phyloP scores from a whole-genome alignment of 176 grass and related monocot species.

The Bonia amplexicaulis region DNA sequence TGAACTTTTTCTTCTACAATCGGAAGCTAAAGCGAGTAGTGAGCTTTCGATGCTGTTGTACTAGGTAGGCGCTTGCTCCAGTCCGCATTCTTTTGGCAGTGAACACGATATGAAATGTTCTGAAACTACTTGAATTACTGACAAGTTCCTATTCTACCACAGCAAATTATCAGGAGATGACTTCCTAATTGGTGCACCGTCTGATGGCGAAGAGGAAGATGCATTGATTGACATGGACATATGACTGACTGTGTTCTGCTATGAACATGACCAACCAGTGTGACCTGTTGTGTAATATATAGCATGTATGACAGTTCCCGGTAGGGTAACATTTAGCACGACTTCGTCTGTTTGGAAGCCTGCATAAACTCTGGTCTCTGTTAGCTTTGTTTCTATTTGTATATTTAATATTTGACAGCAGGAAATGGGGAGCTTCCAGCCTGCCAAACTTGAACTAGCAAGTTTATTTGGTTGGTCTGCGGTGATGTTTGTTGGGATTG shows the following conservation, averaged over 20 bases:
- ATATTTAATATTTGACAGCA: background rate
- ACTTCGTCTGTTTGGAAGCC: background rate
- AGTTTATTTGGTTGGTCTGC: background rate
- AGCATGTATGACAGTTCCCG: background rate
- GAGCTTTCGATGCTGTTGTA: constrained; percentile 87
- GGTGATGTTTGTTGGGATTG: background rate
- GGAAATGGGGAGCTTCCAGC: background rate
- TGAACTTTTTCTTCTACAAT: constrained; percentile 94
- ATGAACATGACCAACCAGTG: constrained; percentile 14
- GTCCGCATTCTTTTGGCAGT: background rate
- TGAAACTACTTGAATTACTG: background rate
- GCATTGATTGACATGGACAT: constrained; percentile 86
- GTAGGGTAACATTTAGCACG: background rate
- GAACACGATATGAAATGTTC: background rate
- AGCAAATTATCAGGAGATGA: constrained; percentile 70
- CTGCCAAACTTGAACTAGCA: background rate
- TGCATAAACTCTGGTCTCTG: background rate
- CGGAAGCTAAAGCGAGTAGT: constrained; percentile 89
- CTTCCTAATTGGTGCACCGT: constrained; percentile 37
- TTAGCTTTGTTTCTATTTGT: background rate
- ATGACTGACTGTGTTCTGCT: constrained; percentile 35
- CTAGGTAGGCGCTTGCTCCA: constrained; percentile 44
- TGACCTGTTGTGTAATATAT: constrained; percentile 25
- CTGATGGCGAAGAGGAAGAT: constrained; percentile 66
- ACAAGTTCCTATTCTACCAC: background rate